These are phyloP conservation scores for Nephelium lappaceum DNA, from an alignment of 345 rosid genomes.

Conservation along the genomic window DNA sequence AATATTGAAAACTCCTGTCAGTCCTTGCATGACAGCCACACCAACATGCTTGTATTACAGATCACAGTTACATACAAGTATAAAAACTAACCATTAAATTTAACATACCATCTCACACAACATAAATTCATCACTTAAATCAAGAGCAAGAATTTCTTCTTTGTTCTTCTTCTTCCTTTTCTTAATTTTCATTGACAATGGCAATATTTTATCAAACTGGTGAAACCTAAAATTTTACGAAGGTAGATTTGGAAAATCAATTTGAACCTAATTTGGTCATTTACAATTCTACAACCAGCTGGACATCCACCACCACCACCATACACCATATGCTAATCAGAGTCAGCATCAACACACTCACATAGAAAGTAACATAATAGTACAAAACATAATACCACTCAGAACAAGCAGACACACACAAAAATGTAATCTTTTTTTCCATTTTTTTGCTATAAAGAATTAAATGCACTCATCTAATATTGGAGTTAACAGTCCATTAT, in stretches of 20 bases:
- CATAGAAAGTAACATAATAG: not conserved
- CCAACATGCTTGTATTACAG: not conserved
- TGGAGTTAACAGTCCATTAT: not conserved
- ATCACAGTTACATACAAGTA: not conserved
- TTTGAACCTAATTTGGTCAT: not conserved
- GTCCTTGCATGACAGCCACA: not conserved
- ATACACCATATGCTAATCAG: not conserved
- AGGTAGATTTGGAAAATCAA: not conserved
- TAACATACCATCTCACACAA: not conserved
- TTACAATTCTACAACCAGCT: not conserved
- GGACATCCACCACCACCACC: not conserved
- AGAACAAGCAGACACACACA: not conserved
- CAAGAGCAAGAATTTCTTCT: no score
- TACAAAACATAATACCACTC: not conserved
- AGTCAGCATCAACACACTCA: not conserved
- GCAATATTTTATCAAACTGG: not conserved
- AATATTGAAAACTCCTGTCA: not conserved
- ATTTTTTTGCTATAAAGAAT: not conserved
- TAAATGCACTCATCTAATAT: constrained; percentile 7
- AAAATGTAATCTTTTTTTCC: not conserved
- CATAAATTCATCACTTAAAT: not conserved
- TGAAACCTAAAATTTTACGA: not conserved
- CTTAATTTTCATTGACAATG: no score
- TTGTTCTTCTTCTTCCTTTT: no score
- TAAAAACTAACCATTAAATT: not conserved